These are phyloP conservation scores for Pseudocercospora ulei DNA, from an alignment of 2,329 filamentous ascomycete species.

Conservation along the genomic window DNA sequence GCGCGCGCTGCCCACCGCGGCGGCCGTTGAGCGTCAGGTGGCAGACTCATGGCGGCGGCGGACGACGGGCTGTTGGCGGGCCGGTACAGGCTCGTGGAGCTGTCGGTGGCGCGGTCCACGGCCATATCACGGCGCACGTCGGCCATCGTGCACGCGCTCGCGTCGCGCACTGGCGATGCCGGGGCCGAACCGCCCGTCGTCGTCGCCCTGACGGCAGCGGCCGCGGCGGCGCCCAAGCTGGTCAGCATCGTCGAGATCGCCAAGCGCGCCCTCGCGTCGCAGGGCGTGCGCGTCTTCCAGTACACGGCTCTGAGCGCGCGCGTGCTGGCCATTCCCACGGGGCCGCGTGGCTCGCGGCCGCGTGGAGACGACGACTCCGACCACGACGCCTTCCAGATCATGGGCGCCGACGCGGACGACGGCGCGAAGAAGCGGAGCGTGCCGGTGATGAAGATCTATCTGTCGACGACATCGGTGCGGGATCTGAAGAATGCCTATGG, in stretches of 20 bases:
- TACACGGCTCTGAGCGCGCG: constrained; percentile 30
- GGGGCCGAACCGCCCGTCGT: constrained; percentile 31
- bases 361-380: constrained; percentile 21
- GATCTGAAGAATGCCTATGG: constrained; percentile 46
- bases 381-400: constrained; percentile 28
- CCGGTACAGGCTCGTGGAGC: constrained; percentile 25
- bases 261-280: constrained; percentile 37
- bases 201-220: constrained; percentile 36
- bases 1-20: no score
- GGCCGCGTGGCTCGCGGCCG: constrained; percentile 12
- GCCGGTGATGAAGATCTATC: constrained; percentile 52
- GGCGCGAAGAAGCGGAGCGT: constrained; percentile 43
- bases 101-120: constrained; percentile 19
- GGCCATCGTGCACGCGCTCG: constrained; percentile 25
- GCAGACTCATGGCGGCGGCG: no score
- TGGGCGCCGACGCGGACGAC: constrained; percentile 35
- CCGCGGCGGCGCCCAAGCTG: constrained; percentile 49
- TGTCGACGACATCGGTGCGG: constrained; percentile 48
- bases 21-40: no score
- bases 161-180: constrained; percentile 3
- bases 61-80: constrained; percentile 18
- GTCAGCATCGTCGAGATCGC: constrained; percentile 57
- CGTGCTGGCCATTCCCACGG: constrained; percentile 23
- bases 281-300: constrained; percentile 41
- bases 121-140: constrained; percentile 30